Conservation (phyloP, 305 asterid species). For the Solanum chacoense region DNA sequence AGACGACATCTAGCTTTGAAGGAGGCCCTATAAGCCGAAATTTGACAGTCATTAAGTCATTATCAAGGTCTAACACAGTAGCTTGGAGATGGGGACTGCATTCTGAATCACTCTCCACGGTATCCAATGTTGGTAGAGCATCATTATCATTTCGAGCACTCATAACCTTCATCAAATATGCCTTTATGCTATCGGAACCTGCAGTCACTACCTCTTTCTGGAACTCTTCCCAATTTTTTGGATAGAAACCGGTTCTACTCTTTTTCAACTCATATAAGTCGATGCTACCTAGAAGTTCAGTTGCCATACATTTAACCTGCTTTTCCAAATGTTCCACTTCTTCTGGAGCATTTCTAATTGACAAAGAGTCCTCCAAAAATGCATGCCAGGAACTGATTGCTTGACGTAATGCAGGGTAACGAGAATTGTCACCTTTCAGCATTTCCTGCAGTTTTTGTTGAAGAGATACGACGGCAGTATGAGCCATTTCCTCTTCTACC, state of each 20-base stretch:
- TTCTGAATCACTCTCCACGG: not conserved
- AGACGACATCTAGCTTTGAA: not conserved
- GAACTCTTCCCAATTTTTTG: not conserved
- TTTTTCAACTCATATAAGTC: not conserved
- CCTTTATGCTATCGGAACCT: not conserved
- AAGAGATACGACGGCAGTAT: not conserved
- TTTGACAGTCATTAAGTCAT: not conserved
- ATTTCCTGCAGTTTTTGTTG: not conserved
- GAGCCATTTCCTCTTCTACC: not conserved
- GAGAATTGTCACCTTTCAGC: not conserved
- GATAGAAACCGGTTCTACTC: not conserved
- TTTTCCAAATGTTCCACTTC: not conserved
- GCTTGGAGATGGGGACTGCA: not conserved
- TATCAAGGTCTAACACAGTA: not conserved
- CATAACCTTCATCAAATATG: not conserved
- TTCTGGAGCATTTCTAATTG: not conserved
- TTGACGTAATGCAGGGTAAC: not conserved
- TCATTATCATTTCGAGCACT: not conserved
- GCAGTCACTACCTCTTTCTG: not conserved
- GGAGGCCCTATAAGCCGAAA: not conserved
- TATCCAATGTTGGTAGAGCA: not conserved
- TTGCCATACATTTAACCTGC: not conserved
- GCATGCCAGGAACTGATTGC: not conserved
- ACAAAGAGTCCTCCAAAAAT: not conserved
- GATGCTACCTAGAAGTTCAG: not conserved